Evolutionary conservation across 108 stramenopile species (phyloP), one percentile per base, ranked within the genome.

Genomic region (Cyclotella sp.): DNA sequence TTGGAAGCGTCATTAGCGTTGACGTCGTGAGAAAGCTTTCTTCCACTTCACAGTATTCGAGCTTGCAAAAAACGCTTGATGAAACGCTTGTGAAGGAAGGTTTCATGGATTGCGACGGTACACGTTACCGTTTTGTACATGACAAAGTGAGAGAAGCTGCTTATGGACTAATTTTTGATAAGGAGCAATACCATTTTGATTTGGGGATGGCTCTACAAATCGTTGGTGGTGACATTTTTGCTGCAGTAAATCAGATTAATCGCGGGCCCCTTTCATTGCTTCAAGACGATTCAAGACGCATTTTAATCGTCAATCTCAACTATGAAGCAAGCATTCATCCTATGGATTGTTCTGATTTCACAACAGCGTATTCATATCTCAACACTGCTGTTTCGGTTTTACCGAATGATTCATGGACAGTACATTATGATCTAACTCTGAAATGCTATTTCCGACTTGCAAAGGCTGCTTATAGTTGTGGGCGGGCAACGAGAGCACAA

Each of bases 131-230:
- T 34, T 88, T 88, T n/a, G n/a, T n/a, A n/a, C n/a, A n/a, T n/a
- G n/a, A n/a, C n/a, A n/a, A n/a, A n/a, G n/a, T n/a, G n/a, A n/a
- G n/a, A n/a, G n/a, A n/a, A n/a, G n/a, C n/a, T n/a, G n/a, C n/a
- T n/a, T n/a, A n/a, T n/a, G n/a, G 70, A 9, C 68, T 87, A 62
- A 82, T 87, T 9, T 18, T 66, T 29, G 72, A 81, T 4, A 78
- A 34, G 54, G 19, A 44, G 39, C 52, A 64, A 41, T 61, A 26
- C 29, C 71, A 72, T 61, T 61, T 55, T 22, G n/a, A n/a, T n/a
- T n/a, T n/a, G n/a, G n/a, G n/a, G n/a, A n/a, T n/a, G n/a, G n/a
- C n/a, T n/a, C n/a, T 72, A 3, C 60, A 60, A n/a, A 21, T 27
- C 0, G 22, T 11, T 28, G 8, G 15, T 27, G 42, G 47, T 39